phyloP scores from a whole-genome alignment of 805 yeast genomes.

The Tetrapisispora phaffii region DNA sequence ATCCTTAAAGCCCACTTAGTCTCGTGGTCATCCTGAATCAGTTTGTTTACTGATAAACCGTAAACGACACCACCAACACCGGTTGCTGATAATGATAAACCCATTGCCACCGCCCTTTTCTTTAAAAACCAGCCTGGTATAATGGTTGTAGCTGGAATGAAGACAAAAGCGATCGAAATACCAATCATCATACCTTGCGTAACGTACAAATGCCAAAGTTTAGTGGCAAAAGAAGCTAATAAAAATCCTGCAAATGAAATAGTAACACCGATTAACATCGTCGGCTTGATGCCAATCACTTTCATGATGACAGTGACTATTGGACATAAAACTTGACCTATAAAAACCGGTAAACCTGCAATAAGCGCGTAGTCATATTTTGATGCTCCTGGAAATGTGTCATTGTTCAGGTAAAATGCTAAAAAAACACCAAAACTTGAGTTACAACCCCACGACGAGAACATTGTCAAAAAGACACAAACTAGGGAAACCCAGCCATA shows the following conservation, averaged over 20 bases:
- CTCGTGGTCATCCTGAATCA: conserved; percentile 34
- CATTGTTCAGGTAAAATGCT: conserved; percentile 42
- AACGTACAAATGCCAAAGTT: conserved; percentile 55
- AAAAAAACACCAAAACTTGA: conserved; percentile 55
- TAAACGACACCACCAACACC: conserved; percentile 44
- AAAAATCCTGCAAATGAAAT: conserved; percentile 46
- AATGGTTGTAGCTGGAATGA: conserved; percentile 49
- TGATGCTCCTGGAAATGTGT: conserved; percentile 44
- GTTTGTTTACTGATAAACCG: conserved; percentile 34
- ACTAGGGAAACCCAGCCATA: conserved; percentile 56
- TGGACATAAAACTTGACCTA: conserved; percentile 55
- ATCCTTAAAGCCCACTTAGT: conserved; percentile 41
- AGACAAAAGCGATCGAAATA: conserved; percentile 39
- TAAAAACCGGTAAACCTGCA: conserved; percentile 52
- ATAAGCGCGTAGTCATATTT: conserved; percentile 53
- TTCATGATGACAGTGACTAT: conserved; percentile 39
- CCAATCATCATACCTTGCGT: conserved; percentile 63
- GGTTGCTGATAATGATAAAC: conserved; percentile 41
- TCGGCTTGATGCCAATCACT: conserved; percentile 40
- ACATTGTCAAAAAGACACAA: conserved; percentile 41
- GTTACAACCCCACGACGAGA: conserved; percentile 67
- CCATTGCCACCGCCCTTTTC: conserved; percentile 47
- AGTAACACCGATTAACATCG: conserved; percentile 41
- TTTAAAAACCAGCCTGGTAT: conserved; percentile 65
- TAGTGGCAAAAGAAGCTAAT: conserved; percentile 49